Evolutionary conservation across 2,329 filamentous ascomycete genomes (phyloP).

Genomic region (Colletotrichum sp.): DNA sequence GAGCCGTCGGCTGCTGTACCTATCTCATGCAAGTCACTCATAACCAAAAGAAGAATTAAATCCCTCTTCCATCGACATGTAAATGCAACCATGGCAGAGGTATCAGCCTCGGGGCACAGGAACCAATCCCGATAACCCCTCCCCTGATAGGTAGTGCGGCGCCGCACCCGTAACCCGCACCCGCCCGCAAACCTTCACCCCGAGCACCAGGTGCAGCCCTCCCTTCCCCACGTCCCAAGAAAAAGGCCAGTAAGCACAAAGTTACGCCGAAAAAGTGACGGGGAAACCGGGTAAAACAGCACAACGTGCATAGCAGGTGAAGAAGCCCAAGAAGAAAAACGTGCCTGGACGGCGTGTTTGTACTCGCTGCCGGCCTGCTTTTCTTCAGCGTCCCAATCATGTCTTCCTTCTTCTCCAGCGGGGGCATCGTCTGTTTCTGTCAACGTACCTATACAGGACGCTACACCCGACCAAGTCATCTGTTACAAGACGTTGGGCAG

Average conservation of each 20-base stretch:
- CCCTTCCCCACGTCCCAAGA: not conserved
- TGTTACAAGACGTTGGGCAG: not conserved
- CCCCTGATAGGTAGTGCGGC: not conserved
- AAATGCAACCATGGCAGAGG: not conserved
- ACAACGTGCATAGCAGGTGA: not conserved
- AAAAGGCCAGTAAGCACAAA: not conserved
- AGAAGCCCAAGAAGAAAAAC: not conserved
- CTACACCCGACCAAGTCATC: not conserved
- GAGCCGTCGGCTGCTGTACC: not conserved
- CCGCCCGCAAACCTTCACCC: not conserved
- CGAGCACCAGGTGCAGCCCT: not conserved
- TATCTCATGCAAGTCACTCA: not conserved
- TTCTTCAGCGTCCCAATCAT: not conserved
- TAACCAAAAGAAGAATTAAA: not conserved
- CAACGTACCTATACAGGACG: not conserved
- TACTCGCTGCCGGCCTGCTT: not conserved
- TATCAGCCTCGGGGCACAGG: not conserved
- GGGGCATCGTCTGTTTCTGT: not conserved
- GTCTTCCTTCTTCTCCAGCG: not conserved
- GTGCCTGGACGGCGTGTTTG: not conserved
- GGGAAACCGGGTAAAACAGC: not conserved
- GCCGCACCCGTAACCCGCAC: not conserved
- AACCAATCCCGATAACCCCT: not conserved
- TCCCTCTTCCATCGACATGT: not conserved
- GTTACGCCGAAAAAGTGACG: not conserved